Percentiles rank a stretch among this genome's conserved stretches.
phyloP scores from a whole-genome alignment of 1,284 basidiomycete species.

The Cystobasidium slooffiae region DNA sequence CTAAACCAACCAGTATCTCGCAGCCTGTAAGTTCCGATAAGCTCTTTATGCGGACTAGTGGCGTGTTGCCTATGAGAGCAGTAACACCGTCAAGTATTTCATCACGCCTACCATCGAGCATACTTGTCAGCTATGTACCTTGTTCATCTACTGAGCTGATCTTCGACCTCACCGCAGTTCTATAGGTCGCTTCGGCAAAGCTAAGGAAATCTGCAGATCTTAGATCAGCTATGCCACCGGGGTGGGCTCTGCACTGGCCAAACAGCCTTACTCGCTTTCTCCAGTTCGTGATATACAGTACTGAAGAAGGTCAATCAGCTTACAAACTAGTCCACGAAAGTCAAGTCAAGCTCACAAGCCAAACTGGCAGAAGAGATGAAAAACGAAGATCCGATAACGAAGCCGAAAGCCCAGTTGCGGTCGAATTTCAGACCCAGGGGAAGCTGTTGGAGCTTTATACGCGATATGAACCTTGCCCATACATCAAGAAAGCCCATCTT shows the following conservation, averaged over 20 bases:
- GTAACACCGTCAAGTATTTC: slow-evolving; percentile 54
- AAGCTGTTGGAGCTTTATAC: slow-evolving; percentile 16
- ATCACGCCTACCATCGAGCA: slow-evolving; percentile 54
- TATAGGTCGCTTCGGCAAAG: slow-evolving; percentile 42
- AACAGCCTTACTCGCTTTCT: slow-evolving; percentile 26
- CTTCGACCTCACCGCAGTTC: slow-evolving; percentile 21
- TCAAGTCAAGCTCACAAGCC: slow-evolving; percentile 16
- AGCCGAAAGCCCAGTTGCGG: slow-evolving; percentile 40
- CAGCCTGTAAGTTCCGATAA: slow-evolving; percentile 87
- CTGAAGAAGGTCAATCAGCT: slow-evolving; percentile 10
- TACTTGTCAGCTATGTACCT: neutral
- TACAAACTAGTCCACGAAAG: neutral
- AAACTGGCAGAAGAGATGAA: slow-evolving; percentile 41
- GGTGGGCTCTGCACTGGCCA: neutral
- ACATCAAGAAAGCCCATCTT: slow-evolving; percentile 18
- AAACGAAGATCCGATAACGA: slow-evolving; percentile 42
- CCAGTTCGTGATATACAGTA: slow-evolving; percentile 31
- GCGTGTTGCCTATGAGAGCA: slow-evolving; percentile 85
- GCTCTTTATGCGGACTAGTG: slow-evolving; percentile 86
- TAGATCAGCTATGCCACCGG: no score
- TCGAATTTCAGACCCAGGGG: slow-evolving; percentile 37
- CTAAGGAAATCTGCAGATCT: slow-evolving; percentile 12
- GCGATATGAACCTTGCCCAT: slow-evolving; percentile 10
- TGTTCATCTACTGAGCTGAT: neutral
- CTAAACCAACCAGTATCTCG: slow-evolving; percentile 71